These are phyloP conservation scores for Sistotremastrum niveocremeum DNA, from an alignment of 768 basidiomycete species.

Conservation along the genomic window DNA sequence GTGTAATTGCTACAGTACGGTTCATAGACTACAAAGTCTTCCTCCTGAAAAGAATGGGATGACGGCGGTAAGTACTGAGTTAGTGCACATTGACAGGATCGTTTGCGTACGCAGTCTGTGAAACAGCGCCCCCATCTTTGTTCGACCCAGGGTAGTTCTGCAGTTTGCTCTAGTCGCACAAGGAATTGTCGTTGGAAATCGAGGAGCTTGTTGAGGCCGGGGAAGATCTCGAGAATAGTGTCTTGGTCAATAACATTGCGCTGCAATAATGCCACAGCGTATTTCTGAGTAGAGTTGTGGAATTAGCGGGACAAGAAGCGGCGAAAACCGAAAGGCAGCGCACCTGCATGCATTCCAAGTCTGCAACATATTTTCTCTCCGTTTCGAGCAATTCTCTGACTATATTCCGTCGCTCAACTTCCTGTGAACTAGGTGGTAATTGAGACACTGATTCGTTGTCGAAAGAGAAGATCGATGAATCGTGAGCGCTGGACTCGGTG, in stretches of 20 bases:
- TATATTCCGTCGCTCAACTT: constrained; percentile 60
- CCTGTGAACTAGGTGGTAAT: constrained; percentile 22
- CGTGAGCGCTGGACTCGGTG: constrained; percentile 36
- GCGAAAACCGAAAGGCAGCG: constrained; percentile 15
- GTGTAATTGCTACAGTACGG: constrained; percentile 96
- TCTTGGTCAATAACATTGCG: constrained; percentile 84
- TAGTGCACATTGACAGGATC: constrained; percentile 11
- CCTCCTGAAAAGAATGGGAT: constrained; percentile 59
- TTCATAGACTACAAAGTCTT: constrained; percentile 91
- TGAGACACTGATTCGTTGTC: constrained; percentile 21
- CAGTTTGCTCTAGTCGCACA: constrained; percentile 77
- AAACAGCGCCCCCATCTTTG: constrained; percentile 85
- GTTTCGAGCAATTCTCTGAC: constrained; percentile 87
- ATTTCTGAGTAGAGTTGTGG: constrained; percentile 46
- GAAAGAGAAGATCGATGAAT: constrained; percentile 26
- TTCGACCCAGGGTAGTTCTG: constrained; percentile 68
- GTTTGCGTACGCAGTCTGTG: constrained; percentile 58
- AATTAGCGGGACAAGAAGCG: constrained; percentile 1
- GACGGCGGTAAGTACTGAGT: constrained; percentile 23
- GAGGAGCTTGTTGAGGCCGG: constrained; percentile 84
- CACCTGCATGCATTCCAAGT: constrained; percentile 93
- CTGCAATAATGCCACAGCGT: constrained; percentile 70
- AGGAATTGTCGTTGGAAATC: constrained; percentile 95
- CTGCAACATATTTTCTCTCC: constrained; percentile 92
- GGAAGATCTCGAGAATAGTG: constrained; percentile 91